Conservation (phyloP, 169 alveolate species). For the Toxoplasma gondii region DNA sequence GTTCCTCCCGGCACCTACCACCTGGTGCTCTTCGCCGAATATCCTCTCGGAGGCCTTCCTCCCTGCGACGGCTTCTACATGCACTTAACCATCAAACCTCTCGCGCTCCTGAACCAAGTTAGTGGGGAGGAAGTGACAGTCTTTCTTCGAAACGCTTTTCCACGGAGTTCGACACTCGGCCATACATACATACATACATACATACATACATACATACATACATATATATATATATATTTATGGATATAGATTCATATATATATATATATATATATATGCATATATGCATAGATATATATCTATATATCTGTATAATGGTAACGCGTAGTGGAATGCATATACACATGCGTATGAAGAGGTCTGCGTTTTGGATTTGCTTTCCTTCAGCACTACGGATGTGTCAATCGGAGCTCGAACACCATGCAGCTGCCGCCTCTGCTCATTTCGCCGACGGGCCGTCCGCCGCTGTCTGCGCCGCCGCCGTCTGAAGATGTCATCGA, state of each 20-base stretch:
- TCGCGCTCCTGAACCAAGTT: constrained; percentile 41
- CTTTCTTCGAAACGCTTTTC: neutral
- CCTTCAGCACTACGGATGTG: neutral
- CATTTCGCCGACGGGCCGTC: neutral
- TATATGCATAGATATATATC: too few species aligned
- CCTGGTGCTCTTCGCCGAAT: constrained; percentile 34
- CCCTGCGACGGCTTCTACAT: constrained; percentile 68
- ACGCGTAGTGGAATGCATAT: too few species aligned
- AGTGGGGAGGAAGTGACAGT: neutral
- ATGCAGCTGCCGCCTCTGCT: neutral
- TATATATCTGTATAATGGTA: neutral
- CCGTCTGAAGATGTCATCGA: neutral
- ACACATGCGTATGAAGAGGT: too few species aligned
- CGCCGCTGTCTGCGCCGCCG: constrained; percentile 9
- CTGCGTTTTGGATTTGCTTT: too few species aligned
- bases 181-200: too few species aligned
- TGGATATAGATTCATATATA: neutral
- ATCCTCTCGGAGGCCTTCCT: constrained; percentile 66
- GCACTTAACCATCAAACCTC: constrained; percentile 45
- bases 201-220: neutral
- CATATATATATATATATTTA: neutral
- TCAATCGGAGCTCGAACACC: neutral
- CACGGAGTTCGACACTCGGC: too few species aligned
- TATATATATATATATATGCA: too few species aligned
- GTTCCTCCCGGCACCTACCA: constrained; percentile 32